Percentiles rank a stretch among this genome's conserved stretches.
phyloP scores from a whole-genome alignment of 208 protist genomes.

The Trypanosoma grayi region DNA sequence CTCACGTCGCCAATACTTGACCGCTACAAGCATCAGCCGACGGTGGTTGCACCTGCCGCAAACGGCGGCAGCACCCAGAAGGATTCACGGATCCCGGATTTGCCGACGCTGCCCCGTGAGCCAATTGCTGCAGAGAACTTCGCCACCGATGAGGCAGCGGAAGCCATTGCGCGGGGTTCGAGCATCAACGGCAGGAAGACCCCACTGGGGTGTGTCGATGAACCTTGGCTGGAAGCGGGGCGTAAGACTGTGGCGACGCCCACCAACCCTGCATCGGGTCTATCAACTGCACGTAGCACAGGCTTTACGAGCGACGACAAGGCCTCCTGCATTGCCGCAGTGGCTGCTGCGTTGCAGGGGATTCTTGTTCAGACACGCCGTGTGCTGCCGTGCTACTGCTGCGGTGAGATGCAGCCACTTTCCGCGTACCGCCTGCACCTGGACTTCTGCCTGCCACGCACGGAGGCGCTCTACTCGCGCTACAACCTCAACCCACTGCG shows the following conservation, averaged over 20 bases:
- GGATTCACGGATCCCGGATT: not conserved
- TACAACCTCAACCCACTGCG: constrained; percentile 22
- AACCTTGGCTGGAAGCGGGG: too few species aligned
- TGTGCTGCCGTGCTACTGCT: constrained; percentile 73
- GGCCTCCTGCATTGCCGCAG: constrained; percentile 16
- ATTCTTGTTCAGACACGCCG: constrained; percentile 57
- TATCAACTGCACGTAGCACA: not conserved
- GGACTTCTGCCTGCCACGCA: constrained; percentile 36
- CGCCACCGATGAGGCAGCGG: too few species aligned
- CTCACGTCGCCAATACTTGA: constrained; percentile 2
- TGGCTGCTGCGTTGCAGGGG: constrained; percentile 52
- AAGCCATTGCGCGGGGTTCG: too few species aligned
- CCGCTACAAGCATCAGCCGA: constrained; percentile 1
- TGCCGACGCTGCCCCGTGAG: too few species aligned
- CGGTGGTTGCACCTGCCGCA: not conserved
- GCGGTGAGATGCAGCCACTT: constrained; percentile 51
- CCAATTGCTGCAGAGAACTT: too few species aligned
- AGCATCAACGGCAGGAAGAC: too few species aligned
- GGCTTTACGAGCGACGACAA: constrained; percentile 1
- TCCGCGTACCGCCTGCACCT: constrained; percentile 56
- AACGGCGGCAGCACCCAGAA: not conserved
- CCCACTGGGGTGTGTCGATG: too few species aligned
- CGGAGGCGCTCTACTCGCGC: constrained; percentile 34
- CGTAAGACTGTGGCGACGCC: too few species aligned
- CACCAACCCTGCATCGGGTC: too few species aligned